Percentiles rank a stretch among this genome's conserved stretches.
These are phyloP conservation scores for Solanum chacoense DNA, from an alignment of 305 asterid genomes.

Conservation along the genomic window DNA sequence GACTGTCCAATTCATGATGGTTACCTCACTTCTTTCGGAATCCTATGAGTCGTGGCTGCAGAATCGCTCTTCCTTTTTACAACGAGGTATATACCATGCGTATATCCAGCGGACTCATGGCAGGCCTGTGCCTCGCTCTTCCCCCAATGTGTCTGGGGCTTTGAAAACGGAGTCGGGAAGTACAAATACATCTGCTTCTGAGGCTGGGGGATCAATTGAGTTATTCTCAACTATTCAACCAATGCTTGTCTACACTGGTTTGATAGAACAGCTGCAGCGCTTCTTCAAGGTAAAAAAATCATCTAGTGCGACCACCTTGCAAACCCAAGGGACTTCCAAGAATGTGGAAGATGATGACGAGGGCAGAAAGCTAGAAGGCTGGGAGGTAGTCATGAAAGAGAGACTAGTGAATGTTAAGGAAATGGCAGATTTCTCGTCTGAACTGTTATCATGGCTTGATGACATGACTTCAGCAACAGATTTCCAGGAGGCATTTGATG, in stretches of 20 bases:
- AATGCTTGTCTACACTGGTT: conserved; percentile 88
- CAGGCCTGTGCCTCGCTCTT: conserved; percentile 33
- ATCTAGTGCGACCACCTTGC: conserved; percentile 12
- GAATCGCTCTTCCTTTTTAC: conserved; percentile 73
- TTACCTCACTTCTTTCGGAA: conserved; percentile 82
- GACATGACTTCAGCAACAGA: conserved; percentile 65
- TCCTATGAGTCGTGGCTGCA: conserved; percentile 90
- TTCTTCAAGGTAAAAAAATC: conserved; percentile 62
- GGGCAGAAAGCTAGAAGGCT: conserved; percentile 49
- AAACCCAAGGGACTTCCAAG: conserved; percentile 12
- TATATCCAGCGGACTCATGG: conserved; percentile 79
- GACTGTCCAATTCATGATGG: conserved; percentile 99
- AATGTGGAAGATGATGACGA: conserved; percentile 41
- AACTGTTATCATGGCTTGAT: conserved; percentile 76
- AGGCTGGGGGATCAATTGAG: conserved; percentile 36
- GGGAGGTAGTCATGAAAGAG: conserved; percentile 91
- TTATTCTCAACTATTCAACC: conserved; percentile 63
- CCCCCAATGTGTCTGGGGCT: conserved; percentile 14
- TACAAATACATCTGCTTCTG: conserved; percentile 18
- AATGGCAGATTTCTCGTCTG: conserved; percentile 77
- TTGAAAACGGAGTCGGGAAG: conserved; percentile 20
- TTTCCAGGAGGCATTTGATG: conserved; percentile 83
- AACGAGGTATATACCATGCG: conserved; percentile 86
- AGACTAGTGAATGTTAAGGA: conserved; percentile 60
- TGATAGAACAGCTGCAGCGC: conserved; percentile 90